These are phyloP conservation scores for Arachnomyces sp. DNA, from an alignment of 2,329 filamentous ascomycete species.

Conservation along the genomic window DNA sequence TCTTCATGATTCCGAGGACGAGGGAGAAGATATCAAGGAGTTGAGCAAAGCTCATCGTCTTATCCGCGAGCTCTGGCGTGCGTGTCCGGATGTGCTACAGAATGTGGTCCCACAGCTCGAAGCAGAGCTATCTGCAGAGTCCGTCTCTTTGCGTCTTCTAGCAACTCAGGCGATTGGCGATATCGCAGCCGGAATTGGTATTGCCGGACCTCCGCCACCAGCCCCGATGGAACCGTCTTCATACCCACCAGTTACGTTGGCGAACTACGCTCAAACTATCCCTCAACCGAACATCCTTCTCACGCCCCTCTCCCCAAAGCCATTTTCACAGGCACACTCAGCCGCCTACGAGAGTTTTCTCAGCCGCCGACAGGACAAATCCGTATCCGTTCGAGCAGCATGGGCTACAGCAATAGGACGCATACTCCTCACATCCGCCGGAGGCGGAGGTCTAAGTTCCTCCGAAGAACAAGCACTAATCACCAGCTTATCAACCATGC, in stretches of 20 bases:
- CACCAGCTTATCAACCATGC: slow-evolving; percentile 66
- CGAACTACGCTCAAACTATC: slow-evolving; percentile 45
- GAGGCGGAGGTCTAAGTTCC: slow-evolving; percentile 76
- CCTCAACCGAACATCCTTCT: slow-evolving; percentile 57
- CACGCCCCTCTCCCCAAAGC: slow-evolving; percentile 77
- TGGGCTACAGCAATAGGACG: slow-evolving; percentile 81
- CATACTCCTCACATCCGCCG: slow-evolving; percentile 84
- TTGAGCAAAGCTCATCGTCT: slow-evolving; percentile 82
- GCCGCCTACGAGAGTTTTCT: slow-evolving; percentile 77
- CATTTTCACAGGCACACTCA: slow-evolving; percentile 76
- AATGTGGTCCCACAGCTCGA: slow-evolving; percentile 94
- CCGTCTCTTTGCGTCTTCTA: slow-evolving; percentile 73
- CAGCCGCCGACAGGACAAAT: slow-evolving; percentile 79
- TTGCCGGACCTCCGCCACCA: slow-evolving; percentile 72
- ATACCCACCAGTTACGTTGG: slow-evolving; percentile 59
- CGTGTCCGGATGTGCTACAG: slow-evolving; percentile 76
- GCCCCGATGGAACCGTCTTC: slow-evolving; percentile 69
- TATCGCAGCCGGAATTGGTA: slow-evolving; percentile 87
- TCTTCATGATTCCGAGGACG: slow-evolving; percentile 57
- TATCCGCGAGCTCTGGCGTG: slow-evolving; percentile 87
- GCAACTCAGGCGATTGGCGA: slow-evolving; percentile 93
- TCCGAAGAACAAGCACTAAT: slow-evolving; percentile 74
- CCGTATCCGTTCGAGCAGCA: slow-evolving; percentile 68
- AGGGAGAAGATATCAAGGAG: slow-evolving; percentile 74
- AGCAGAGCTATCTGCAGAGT: slow-evolving; percentile 84